phyloP scores from a whole-genome alignment of 805 yeast genomes.

The Trichomonascus vanleenenianus region DNA sequence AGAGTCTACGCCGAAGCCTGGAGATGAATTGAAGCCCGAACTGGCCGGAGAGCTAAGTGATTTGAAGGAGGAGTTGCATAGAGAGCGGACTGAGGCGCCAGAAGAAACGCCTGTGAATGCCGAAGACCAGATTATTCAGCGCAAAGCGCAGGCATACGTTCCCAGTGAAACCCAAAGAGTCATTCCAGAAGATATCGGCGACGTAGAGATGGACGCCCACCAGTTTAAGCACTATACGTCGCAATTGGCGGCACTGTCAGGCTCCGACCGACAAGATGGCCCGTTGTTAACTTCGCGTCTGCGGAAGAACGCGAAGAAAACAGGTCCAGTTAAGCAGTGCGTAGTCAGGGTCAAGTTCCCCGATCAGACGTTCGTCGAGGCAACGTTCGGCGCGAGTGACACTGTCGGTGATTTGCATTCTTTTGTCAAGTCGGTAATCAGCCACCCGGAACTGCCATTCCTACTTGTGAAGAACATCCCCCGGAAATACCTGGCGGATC shows the following conservation, averaged over 20 bases:
- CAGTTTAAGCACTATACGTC: slow-evolving; percentile 50
- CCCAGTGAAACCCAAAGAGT: slow-evolving; percentile 4
- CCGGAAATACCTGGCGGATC: slow-evolving; percentile 27
- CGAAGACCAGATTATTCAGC: background rate
- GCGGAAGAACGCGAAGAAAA: slow-evolving; percentile 27
- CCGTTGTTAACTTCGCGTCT: slow-evolving; percentile 38
- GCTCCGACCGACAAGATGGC: slow-evolving; percentile 32
- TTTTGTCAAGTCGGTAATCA: slow-evolving; percentile 26
- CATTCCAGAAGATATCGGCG: slow-evolving; percentile 27
- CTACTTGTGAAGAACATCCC: slow-evolving; percentile 45
- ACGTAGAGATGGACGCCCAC: slow-evolving; percentile 40
- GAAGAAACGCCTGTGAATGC: background rate
- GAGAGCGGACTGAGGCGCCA: background rate
- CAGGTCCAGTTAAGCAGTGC: slow-evolving; percentile 28
- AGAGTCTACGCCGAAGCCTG: background rate
- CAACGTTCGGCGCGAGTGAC: slow-evolving; percentile 40
- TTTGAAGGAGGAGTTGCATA: background rate
- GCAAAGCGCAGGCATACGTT: slow-evolving; percentile 11
- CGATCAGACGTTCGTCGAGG: slow-evolving; percentile 45
- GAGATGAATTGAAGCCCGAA: no score
- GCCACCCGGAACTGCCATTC: slow-evolving; percentile 28
- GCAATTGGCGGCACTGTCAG: slow-evolving; percentile 34
- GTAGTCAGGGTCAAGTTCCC: slow-evolving; percentile 50
- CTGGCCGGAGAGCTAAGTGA: background rate
- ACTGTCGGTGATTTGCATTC: slow-evolving; percentile 31